Evolutionary conservation across 345 rosid genomes (phyloP), one percentile per base, ranked within the genome.

Genomic region (Raphanus raphanistrum): DNA sequence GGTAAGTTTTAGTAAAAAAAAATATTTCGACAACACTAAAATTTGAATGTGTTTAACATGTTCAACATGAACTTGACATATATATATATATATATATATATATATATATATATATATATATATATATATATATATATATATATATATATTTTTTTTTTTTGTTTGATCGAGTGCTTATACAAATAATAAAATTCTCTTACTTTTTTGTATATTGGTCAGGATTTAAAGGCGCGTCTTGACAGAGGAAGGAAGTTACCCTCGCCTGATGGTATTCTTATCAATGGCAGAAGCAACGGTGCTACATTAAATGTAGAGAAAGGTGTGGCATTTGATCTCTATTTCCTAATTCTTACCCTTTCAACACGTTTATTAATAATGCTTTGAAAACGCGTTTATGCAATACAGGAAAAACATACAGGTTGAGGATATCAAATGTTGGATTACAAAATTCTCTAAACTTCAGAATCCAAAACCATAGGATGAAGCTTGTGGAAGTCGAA

Each of bases 231-330:
- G 28, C 70, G 43, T 7, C 85, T 95, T 57, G 96, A 95, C 63
- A 6, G 70, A 8, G 99, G 99, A 2, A 84, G 68, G 21, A 87
- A 83, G 82, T 74, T 95, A 17, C 97, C 98, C 15, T 76, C 80
- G 59, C 90, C 98, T 54, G 92, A 91, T 65, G 97, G 93, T 29
- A 85, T 95, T 74, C 94, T 95, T 81, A 91, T 95, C 83, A 95
- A 95, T 64, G 99, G 99, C 2, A 88, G 95, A 0, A 90, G 97
- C 12, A 83, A 61, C 9, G 96, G 98, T 66, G 87, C 88, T 28
- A 66, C 79, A 41, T 78, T 95, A 17, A 92, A 79, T 12, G 94
- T 95, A 58, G 96, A 90, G 62, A 93, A 88, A 87, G 98, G 98
- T 92, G 27, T 43, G 31, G 66, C 74, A 54, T n/a, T 66, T 58